These are phyloP conservation scores for Lyophyllum shimeji DNA, from an alignment of 768 basidiomycete species.

Conservation along the genomic window DNA sequence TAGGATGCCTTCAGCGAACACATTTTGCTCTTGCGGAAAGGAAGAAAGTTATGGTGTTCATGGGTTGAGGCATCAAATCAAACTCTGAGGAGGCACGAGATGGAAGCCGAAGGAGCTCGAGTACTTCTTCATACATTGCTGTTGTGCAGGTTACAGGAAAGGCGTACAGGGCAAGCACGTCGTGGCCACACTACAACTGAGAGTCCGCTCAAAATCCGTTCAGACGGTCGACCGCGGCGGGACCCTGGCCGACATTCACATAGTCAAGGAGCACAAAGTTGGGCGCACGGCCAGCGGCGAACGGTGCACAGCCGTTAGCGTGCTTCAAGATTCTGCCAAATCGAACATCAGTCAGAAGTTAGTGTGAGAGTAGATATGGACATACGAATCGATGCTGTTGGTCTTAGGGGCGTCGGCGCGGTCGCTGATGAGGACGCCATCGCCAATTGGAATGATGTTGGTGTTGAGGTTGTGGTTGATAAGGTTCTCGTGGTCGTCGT, in stretches of 20 bases:
- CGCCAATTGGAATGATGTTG: constrained; percentile 26
- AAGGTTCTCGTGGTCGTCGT: constrained; percentile 38
- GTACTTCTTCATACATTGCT: background rate
- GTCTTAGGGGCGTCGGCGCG: constrained; percentile 24
- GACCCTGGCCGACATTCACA: constrained; percentile 41
- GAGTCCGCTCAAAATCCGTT: constrained; percentile 27
- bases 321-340: constrained; percentile 34
- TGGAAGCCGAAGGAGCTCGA: background rate
- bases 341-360: background rate
- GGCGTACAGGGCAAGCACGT: background rate
- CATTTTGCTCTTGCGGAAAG: too few species aligned
- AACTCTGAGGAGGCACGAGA: background rate
- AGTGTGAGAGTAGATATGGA: background rate
- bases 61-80: background rate
- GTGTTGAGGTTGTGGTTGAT: constrained; percentile 45
- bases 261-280: constrained; percentile 52
- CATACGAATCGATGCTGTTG: constrained; percentile 28
- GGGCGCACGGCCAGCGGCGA: constrained; percentile 38
- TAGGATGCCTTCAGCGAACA: too few species aligned
- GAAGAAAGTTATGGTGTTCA: too few species aligned
- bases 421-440: constrained; percentile 28
- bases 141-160: background rate
- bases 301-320: constrained; percentile 39
- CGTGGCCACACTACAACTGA: background rate
- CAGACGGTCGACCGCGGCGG: constrained; percentile 36